Percentiles rank a stretch among this genome's conserved stretches.
Conservation (phyloP, 371 early-diverging fungal genomes). For the Mucor lusitanicus region DNA sequence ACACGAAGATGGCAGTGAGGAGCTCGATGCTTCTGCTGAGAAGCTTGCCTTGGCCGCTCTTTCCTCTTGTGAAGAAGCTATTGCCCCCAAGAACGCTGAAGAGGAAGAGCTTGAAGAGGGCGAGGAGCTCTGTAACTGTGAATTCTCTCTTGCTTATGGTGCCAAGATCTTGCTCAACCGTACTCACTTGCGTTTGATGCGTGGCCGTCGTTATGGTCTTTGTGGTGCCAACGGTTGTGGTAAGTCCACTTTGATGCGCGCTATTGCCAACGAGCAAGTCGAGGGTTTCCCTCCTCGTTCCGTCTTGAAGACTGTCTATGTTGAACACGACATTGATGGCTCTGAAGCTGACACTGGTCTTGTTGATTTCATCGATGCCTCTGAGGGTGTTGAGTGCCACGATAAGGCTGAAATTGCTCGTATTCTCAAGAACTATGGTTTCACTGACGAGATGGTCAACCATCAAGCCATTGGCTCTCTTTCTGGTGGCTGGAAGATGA, state of each 20-base stretch:
- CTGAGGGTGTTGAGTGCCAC: constrained; percentile 56
- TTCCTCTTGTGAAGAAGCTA: constrained; percentile 44
- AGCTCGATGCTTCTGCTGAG: constrained; percentile 33
- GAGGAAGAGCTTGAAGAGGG: constrained; percentile 70
- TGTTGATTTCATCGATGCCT: constrained; percentile 64
- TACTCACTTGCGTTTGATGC: constrained; percentile 71
- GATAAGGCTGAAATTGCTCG: constrained; percentile 56
- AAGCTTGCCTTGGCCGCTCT: constrained; percentile 35
- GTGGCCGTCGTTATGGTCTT: constrained; percentile 80
- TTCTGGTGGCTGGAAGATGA: constrained; percentile 92
- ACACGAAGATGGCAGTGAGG: constrained; percentile 32
- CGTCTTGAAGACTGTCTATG: constrained; percentile 71
- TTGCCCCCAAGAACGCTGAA: constrained; percentile 43
- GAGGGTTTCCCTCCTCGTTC: constrained; percentile 80
- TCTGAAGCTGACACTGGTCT: constrained; percentile 67
- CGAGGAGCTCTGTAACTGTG: constrained; percentile 80
- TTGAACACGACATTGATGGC: constrained; percentile 78
- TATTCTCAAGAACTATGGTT: constrained; percentile 66
- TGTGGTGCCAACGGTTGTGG: constrained; percentile 88
- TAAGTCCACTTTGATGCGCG: constrained; percentile 87
- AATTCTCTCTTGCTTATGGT: constrained; percentile 82
- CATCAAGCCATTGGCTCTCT: constrained; percentile 69
- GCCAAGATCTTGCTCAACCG: constrained; percentile 82
- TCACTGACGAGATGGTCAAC: constrained; percentile 66
- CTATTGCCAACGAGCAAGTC: constrained; percentile 72